Conservation (phyloP, 345 rosid species). For the Eucalyptus pauciflora region DNA sequence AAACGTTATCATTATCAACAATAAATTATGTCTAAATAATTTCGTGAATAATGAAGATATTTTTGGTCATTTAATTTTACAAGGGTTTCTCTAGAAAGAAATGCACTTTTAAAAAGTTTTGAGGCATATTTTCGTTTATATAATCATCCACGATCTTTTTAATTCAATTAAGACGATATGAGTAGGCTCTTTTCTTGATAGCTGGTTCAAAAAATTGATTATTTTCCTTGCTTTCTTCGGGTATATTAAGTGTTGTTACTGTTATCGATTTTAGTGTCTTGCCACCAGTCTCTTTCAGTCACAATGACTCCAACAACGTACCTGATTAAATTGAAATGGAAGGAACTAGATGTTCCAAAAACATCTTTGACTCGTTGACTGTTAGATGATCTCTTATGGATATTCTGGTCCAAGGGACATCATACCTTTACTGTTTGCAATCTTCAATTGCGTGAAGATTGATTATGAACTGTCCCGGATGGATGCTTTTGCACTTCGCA, state of each 20-base stretch:
- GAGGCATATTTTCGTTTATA: not conserved
- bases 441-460: not conserved
- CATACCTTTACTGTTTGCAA: not conserved
- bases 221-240: not conserved
- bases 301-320: not conserved
- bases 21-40: not conserved
- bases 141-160: not conserved
- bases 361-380: not conserved
- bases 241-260: not conserved
- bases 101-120: not conserved
- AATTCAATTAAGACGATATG: not conserved
- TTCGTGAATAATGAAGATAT: not conserved
- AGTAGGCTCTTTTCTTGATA: not conserved
- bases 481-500: not conserved
- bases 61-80: not conserved
- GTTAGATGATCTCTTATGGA: not conserved
- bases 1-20: fast-evolving
- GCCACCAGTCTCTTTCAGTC: not conserved
- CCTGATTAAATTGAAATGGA: not conserved
- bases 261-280: not conserved
- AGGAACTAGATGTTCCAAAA: not conserved
- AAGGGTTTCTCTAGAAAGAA: not conserved
- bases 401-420: not conserved
- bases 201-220: not conserved
- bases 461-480: not conserved